Conservation (phyloP, 1,284 basidiomycete species). For the Melampsora larici-populina region DNA sequence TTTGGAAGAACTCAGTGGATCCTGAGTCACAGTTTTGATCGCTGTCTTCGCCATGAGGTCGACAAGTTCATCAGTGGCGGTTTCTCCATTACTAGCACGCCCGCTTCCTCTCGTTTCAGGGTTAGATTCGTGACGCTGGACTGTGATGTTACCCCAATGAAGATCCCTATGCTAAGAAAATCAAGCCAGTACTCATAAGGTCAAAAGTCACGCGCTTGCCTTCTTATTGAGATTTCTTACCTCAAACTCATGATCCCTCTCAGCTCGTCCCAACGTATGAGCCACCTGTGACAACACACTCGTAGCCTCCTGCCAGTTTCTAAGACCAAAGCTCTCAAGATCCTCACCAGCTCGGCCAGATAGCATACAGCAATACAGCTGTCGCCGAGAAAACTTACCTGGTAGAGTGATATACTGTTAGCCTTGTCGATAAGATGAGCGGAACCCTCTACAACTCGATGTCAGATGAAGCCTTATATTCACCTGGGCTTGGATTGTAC, state of each 20-base stretch:
- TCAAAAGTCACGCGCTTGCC: neutral
- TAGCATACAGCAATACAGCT: slow-evolving; percentile 33
- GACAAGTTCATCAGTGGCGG: neutral
- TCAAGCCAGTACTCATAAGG: neutral
- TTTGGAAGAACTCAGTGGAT: neutral
- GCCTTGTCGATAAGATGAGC: too few relatives aligned
- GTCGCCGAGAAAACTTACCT: slow-evolving; percentile 27
- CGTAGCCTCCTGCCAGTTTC: slow-evolving; percentile 29
- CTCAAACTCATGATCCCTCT: slow-evolving; percentile 34
- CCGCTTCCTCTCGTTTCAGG: neutral
- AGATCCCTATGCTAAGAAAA: slow-evolving; percentile 30
- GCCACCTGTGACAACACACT: slow-evolving; percentile 31
- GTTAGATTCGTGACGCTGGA: neutral
- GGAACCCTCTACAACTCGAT: too few relatives aligned
- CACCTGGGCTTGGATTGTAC: slow-evolving; percentile 29
- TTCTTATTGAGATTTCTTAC: neutral
- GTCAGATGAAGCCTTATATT: neutral
- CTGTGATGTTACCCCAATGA: slow-evolving; percentile 38
- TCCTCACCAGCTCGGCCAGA: slow-evolving; percentile 27
- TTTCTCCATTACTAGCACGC: neutral
- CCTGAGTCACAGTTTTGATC: neutral
- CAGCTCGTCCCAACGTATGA: slow-evolving; percentile 8
- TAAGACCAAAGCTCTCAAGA: slow-evolving; percentile 21
- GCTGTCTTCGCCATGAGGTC: neutral
- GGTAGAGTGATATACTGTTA: neutral